phyloP scores from a whole-genome alignment of 495 filamentous ascomycete species.

The Xylaria bambusicola region DNA sequence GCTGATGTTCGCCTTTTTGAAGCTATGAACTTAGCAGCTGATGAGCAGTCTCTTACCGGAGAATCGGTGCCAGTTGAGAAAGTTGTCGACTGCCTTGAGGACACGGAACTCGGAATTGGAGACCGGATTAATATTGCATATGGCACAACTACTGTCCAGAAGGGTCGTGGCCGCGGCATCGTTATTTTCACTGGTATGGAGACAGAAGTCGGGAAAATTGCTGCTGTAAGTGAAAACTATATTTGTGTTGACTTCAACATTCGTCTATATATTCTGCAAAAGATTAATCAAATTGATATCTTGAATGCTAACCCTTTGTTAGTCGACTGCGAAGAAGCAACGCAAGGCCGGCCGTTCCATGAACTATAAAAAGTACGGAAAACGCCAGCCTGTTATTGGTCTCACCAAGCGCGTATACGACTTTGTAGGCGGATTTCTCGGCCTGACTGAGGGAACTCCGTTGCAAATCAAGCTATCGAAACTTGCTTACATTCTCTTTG shows the following conservation, averaged over 20 bases:
- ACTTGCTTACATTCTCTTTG: conserved; percentile 74
- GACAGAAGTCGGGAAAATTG: conserved; percentile 86
- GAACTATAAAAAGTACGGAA: conserved; percentile 64
- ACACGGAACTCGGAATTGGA: conserved; percentile 59
- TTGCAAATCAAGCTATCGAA: conserved; percentile 80
- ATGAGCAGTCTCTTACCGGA: conserved; percentile 69
- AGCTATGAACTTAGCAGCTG: conserved; percentile 74
- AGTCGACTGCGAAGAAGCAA: conserved; percentile 56
- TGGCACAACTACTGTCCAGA: conserved; percentile 65
- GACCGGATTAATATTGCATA: conserved; percentile 72
- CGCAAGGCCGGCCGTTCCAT: conserved; percentile 63
- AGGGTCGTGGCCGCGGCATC: conserved; percentile 67
- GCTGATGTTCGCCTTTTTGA: conserved; percentile 76
- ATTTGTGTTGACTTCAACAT: conserved; percentile 14
- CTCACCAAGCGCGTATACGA: conserved; percentile 61
- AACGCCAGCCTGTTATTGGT: conserved; percentile 59
- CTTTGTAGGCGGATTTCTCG: conserved; percentile 66
- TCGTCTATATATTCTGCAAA: too few relatives aligned
- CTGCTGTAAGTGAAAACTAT: conserved; percentile 37
- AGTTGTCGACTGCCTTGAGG: conserved; percentile 39
- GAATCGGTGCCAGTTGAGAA: conserved; percentile 67
- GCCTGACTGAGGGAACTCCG: conserved; percentile 77
- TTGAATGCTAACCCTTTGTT: not conserved
- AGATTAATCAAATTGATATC: too few relatives aligned
- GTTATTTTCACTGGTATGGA: conserved; percentile 74